A percentile compares a stretch with the other conserved stretches of the same genome.
Conservation (phyloP, 441 rosid genomes). For the Rhodomyrtus psidioides region DNA sequence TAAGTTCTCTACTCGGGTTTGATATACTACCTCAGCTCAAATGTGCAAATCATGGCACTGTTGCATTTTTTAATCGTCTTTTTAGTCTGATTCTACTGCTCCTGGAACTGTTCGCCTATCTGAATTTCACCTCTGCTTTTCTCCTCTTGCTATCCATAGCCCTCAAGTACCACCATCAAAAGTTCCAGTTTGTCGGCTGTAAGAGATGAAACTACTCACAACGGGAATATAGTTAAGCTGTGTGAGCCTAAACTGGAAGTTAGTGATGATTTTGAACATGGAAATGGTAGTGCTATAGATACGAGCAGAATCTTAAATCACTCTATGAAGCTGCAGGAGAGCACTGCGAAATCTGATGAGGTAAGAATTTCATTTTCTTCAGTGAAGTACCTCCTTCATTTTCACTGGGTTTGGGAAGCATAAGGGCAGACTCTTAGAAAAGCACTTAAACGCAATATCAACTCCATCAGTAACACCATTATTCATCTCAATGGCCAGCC, state of each 20-base stretch:
- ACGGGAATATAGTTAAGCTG: constrained; percentile 1
- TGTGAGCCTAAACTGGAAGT: constrained; percentile 7
- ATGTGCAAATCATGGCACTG: background rate
- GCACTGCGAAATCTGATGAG: constrained; percentile 4
- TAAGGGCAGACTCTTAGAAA: background rate
- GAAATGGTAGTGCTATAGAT: constrained; percentile 8
- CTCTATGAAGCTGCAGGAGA: constrained; percentile 7
- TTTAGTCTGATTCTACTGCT: background rate
- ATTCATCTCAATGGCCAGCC: constrained; percentile 21
- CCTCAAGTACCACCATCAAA: constrained; percentile 1
- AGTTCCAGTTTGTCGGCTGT: constrained; percentile 2
- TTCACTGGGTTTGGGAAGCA: background rate
- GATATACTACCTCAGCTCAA: background rate
- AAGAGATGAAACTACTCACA: background rate
- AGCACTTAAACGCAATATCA: background rate
- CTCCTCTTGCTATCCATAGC: constrained; percentile 14
- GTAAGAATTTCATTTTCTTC: background rate
- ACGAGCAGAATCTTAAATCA: constrained; percentile 12
- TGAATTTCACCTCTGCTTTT: background rate
- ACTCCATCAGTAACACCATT: background rate
- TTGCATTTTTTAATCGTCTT: background rate
- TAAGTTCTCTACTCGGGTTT: background rate
- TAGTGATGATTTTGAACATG: constrained; percentile 2
- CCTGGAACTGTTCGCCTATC: background rate
- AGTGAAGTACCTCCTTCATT: background rate